phyloP scores from a whole-genome alignment of 2,329 filamentous ascomycete genomes.

The Mycocentrospora acerina region DNA sequence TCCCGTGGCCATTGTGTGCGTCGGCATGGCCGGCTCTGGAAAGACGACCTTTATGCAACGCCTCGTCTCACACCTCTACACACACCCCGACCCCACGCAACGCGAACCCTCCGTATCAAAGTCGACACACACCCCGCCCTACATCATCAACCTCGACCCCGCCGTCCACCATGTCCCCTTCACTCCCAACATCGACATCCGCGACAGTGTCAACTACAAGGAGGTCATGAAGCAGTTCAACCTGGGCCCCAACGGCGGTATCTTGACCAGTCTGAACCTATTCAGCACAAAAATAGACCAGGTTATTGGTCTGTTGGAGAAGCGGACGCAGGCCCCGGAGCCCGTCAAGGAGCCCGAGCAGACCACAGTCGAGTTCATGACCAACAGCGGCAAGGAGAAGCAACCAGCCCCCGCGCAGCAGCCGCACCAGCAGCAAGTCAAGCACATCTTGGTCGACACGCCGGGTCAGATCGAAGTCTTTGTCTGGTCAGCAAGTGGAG shows the following conservation, averaged over 20 bases:
- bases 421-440: constrained; percentile 61
- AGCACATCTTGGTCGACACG: constrained; percentile 90
- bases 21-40: constrained; percentile 97
- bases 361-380: constrained; percentile 39
- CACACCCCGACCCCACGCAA: constrained; percentile 59
- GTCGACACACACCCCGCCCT: constrained; percentile 62
- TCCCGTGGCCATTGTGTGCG: constrained; percentile 83
- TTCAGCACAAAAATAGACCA: constrained; percentile 99
- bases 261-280: constrained; percentile 90
- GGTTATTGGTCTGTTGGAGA: constrained; percentile 85
- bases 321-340: constrained; percentile 66
- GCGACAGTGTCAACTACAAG: constrained; percentile 98
- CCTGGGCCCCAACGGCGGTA: constrained; percentile 93
- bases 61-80: constrained; percentile 90
- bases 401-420: constrained; percentile 45
- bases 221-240: constrained; percentile 99
- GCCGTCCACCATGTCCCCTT: constrained; percentile 93
- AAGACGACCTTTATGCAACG: constrained; percentile 99
- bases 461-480: constrained; percentile 99
- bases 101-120: constrained; percentile 33
- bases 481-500: constrained; percentile 94
- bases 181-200: constrained; percentile 97
- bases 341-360: constrained; percentile 28
- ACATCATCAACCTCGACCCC: constrained; percentile 96
- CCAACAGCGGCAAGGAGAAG: constrained; percentile 33